phyloP scores from a whole-genome alignment of 495 filamentous ascomycete species.

The Annulohypoxylon maeteangense region DNA sequence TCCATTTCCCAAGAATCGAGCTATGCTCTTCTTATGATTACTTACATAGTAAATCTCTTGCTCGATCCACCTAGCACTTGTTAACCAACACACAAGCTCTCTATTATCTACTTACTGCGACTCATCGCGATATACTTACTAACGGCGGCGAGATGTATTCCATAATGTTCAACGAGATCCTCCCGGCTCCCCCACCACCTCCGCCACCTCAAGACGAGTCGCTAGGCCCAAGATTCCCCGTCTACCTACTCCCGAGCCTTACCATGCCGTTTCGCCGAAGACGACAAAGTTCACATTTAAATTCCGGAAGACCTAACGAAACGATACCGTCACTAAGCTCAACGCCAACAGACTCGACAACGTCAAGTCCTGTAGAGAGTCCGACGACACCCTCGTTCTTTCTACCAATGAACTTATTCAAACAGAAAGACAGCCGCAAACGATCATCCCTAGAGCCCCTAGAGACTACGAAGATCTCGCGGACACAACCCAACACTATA shows the following conservation, averaged over 20 bases:
- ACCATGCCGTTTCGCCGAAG: conserved; percentile 56
- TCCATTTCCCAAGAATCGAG: conserved; percentile 12
- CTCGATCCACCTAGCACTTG: not conserved
- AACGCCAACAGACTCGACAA: conserved; percentile 47
- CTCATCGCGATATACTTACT: not conserved
- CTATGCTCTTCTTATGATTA: conserved; percentile 21
- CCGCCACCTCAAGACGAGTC: conserved; percentile 24
- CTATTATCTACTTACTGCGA: too few species aligned
- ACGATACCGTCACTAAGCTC: conserved; percentile 45
- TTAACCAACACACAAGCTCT: not conserved
- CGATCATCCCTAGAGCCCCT: conserved; percentile 19
- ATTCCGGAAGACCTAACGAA: conserved; percentile 12
- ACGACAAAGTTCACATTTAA: conserved; percentile 32
- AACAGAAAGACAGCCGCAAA: conserved; percentile 13
- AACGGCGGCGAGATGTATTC: conserved; percentile 33
- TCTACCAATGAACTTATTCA: conserved; percentile 27
- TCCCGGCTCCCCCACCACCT: conserved; percentile 31
- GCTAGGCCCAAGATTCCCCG: conserved; percentile 49
- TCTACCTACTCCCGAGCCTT: conserved; percentile 62
- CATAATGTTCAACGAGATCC: conserved; percentile 39
- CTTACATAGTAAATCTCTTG: not conserved
- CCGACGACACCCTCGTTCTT: conserved; percentile 33
- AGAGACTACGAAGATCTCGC: conserved; percentile 42
- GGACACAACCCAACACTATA: conserved; percentile 61
- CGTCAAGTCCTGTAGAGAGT: conserved; percentile 32